Conservation (phyloP, 371 early-diverging fungal species). For the Haplosporangium sp. region DNA sequence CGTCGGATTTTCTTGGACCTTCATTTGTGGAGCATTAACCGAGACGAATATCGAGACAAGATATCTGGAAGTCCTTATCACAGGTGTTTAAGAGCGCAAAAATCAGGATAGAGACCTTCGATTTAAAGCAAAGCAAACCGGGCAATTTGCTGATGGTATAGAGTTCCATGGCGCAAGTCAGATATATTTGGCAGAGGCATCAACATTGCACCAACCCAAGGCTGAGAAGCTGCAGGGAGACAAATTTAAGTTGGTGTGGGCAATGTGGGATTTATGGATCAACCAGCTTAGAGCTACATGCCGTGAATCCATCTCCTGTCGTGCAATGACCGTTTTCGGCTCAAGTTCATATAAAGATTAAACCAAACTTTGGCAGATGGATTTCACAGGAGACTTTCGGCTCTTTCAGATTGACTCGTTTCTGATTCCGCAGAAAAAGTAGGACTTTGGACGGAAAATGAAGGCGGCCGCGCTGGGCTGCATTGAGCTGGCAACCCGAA, state of each 20-base stretch:
- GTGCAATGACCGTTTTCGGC: slow-evolving; percentile 22
- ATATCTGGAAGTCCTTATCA: slow-evolving; percentile 12
- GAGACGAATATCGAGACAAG: slow-evolving; percentile 1
- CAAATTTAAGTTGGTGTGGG: slow-evolving; percentile 22
- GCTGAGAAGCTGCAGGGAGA: slow-evolving; percentile 15
- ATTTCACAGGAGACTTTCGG: slow-evolving; percentile 24
- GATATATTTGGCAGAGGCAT: slow-evolving; percentile 5
- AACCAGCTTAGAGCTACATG: slow-evolving; percentile 23
- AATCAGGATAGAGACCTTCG: background rate
- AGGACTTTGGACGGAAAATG: slow-evolving; percentile 26
- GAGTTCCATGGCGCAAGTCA: slow-evolving; percentile 1
- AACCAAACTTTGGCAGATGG: slow-evolving; percentile 23
- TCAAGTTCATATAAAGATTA: slow-evolving; percentile 25
- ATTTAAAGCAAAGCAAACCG: background rate
- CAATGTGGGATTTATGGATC: slow-evolving; percentile 28
- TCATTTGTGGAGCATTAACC: slow-evolving; percentile 7
- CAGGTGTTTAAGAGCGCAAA: slow-evolving; percentile 7
- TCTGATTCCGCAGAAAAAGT: slow-evolving; percentile 22
- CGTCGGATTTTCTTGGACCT: slow-evolving; percentile 5
- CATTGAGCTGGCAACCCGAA: slow-evolving; percentile 27
- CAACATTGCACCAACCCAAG: slow-evolving; percentile 12
- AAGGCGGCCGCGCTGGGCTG: slow-evolving; percentile 24
- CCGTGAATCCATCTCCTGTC: slow-evolving; percentile 15
- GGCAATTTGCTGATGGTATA: slow-evolving; percentile 7
- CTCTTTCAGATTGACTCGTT: slow-evolving; percentile 23